Base-by-base conservation (phyloP, 1,284 basidiomycete genomes). In the Grifola frondosa region DNA sequence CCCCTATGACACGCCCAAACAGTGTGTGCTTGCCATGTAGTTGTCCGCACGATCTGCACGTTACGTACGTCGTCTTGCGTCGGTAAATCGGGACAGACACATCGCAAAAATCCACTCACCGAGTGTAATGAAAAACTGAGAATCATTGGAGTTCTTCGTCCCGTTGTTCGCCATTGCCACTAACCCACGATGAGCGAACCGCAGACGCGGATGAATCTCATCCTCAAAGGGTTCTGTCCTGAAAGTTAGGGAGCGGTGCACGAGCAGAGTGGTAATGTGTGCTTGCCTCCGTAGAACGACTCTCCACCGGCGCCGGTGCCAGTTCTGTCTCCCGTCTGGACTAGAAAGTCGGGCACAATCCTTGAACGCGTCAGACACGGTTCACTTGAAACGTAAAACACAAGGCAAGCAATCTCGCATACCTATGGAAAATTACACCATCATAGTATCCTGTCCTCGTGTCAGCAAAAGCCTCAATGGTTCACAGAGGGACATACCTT, bases 381-480 rank as follows among this genome's bases (percentile, higher is more conserved):
- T 20, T 28, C 31, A 42, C 15, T 22, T 21, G n/a, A 17, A 7
- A 15, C 10, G 26, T 26, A 8, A 8, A 22, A 6, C 13, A 12
- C 15, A 11, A 6, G 12, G 11, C 6, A 16, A n/a, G 4, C 5
- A 23, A 21, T 23, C 13, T 15, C 21, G 40, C 75, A 16, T 68
- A 83, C 79, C 96, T 82, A 65, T 98, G 95, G 58, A 97, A 98
- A 45, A 95, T 87, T 40, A 91, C 84, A 30, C 88, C 87, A 56
- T 99, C 96, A 66, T 98, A 99, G 67, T 97, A 98, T 6, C 95
- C 92, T 93, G n/a, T n/a, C n/a, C n/a, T n/a, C n/a, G n/a, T n/a
- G n/a, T n/a, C n/a, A n/a, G 59, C 4, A 39, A 20, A 48, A 31
- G 9, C 3, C 2, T 31, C 19, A 33, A 29, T n/a, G 24, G 13